A percentile compares a stretch with the other conserved stretches of the same genome.
phyloP scores from a whole-genome alignment of 768 basidiomycete genomes.

The Agrocybe pediades region DNA sequence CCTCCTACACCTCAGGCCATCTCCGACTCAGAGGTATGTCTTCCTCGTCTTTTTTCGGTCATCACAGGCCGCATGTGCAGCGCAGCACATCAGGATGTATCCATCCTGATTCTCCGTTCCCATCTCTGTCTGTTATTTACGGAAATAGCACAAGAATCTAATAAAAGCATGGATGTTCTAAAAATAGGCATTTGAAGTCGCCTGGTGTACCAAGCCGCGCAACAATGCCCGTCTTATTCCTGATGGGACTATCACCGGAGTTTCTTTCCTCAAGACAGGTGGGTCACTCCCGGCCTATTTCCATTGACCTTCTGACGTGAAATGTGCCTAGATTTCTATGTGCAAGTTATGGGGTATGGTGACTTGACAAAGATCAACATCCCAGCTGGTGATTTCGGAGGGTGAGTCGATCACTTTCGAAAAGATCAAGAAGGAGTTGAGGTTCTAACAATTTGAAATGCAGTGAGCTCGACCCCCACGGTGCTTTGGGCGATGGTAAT shows the following conservation, averaged over 20 bases:
- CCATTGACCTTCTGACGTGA: background rate
- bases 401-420: constrained; percentile 21
- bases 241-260: constrained; percentile 42
- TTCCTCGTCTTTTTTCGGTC: background rate
- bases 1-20: constrained; percentile 35
- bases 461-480: constrained; percentile 48
- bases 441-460: background rate
- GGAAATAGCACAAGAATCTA: background rate
- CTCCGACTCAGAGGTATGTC: constrained; percentile 39
- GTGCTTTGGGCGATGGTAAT: constrained; percentile 40
- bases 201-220: constrained; percentile 45
- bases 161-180: background rate
- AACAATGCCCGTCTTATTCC: constrained; percentile 49
- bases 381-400: constrained; percentile 39
- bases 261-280: constrained; percentile 44
- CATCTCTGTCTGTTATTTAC: background rate
- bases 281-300: background rate
- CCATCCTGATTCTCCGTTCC: background rate
- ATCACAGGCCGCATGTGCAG: too few relatives aligned
- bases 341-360: constrained; percentile 44
- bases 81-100: too few relatives aligned
- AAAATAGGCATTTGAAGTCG: constrained; percentile 40
- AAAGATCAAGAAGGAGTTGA: background rate
- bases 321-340: constrained; percentile 34
- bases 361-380: constrained; percentile 45